Conservation (phyloP, 2,329 filamentous ascomycete genomes). For the Alternaria sp. region DNA sequence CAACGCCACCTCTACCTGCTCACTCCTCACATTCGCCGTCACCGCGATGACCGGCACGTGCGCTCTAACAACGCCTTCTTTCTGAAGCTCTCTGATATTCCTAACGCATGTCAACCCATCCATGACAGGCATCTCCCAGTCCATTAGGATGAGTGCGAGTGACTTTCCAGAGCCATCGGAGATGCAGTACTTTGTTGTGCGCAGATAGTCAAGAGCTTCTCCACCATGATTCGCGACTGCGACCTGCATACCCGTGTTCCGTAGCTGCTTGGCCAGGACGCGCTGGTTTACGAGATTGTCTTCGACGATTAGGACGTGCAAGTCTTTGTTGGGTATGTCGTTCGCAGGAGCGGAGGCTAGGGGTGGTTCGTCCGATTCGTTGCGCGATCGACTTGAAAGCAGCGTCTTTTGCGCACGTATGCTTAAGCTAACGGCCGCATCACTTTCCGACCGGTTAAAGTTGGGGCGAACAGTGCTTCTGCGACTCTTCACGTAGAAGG, state of each 20-base stretch:
- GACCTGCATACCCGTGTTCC: conserved; percentile 45
- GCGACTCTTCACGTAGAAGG: conserved; percentile 41
- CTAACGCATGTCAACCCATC: conserved; percentile 36
- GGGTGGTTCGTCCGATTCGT: not conserved
- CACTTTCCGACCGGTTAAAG: conserved; percentile 10
- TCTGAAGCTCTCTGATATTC: conserved; percentile 36
- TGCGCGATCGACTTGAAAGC: conserved; percentile 10
- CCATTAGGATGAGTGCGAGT: conserved; percentile 38
- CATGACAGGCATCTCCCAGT: conserved; percentile 46
- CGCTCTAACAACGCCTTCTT: conserved; percentile 19
- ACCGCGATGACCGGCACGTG: conserved; percentile 43
- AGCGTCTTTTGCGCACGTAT: conserved; percentile 18
- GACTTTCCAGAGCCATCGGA: conserved; percentile 12
- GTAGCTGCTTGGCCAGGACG: conserved; percentile 49
- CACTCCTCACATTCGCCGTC: conserved; percentile 43
- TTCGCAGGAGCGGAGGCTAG: not conserved
- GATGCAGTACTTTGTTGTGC: conserved; percentile 31
- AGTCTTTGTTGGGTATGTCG: conserved; percentile 7
- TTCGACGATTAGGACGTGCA: conserved; percentile 43
- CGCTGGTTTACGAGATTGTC: conserved; percentile 53
- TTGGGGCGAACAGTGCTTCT: conserved; percentile 6
- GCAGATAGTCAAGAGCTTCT: conserved; percentile 47
- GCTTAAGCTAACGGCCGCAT: conserved; percentile 10
- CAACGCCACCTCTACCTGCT: conserved; percentile 40
- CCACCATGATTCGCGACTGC: conserved; percentile 48